Evolutionary conservation across 2,329 filamentous ascomycete genomes (phyloP).

Genomic region (Cercospora sesami): DNA sequence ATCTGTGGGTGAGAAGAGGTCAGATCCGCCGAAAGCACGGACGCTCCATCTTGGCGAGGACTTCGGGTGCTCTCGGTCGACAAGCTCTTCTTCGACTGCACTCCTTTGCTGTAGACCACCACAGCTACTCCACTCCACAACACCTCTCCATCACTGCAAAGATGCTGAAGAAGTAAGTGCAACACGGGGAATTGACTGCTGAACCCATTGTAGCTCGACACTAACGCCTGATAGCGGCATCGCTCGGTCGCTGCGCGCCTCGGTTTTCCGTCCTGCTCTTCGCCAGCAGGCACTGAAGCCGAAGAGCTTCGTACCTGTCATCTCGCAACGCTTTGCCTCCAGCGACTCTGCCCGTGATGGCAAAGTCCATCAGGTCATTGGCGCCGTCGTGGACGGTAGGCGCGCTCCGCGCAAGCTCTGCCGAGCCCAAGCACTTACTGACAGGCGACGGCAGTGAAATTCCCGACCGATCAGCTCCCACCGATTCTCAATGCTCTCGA

Average conservation of each 20-base stretch:
- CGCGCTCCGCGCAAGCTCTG: slow-evolving; percentile 35
- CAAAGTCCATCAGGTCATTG: slow-evolving; percentile 81
- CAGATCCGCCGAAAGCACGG: neutral
- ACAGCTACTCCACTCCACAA: slow-evolving; percentile 17
- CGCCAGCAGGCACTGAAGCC: slow-evolving; percentile 59
- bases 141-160: slow-evolving; percentile 52
- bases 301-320: slow-evolving; percentile 59
- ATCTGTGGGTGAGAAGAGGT: neutral
- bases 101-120: slow-evolving; percentile 12
- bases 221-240: slow-evolving; percentile 57
- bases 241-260: slow-evolving; percentile 64
- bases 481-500: slow-evolving; percentile 96
- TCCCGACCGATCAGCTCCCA: slow-evolving; percentile 89
- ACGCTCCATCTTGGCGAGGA: slow-evolving; percentile 8
- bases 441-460: slow-evolving; percentile 72
- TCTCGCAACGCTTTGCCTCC: slow-evolving; percentile 63
- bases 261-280: slow-evolving; percentile 59
- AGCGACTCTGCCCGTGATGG: slow-evolving; percentile 59
- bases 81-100: slow-evolving; percentile 9
- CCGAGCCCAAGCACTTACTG: slow-evolving; percentile 26
- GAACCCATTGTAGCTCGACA: slow-evolving; percentile 40
- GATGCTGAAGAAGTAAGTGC: slow-evolving; percentile 80
- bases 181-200: slow-evolving; percentile 25
- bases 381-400: slow-evolving; percentile 98
- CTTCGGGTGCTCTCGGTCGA: slow-evolving; percentile 12